These are phyloP conservation scores for Cercophora scortea DNA, from an alignment of 495 filamentous ascomycete genomes.

Conservation along the genomic window DNA sequence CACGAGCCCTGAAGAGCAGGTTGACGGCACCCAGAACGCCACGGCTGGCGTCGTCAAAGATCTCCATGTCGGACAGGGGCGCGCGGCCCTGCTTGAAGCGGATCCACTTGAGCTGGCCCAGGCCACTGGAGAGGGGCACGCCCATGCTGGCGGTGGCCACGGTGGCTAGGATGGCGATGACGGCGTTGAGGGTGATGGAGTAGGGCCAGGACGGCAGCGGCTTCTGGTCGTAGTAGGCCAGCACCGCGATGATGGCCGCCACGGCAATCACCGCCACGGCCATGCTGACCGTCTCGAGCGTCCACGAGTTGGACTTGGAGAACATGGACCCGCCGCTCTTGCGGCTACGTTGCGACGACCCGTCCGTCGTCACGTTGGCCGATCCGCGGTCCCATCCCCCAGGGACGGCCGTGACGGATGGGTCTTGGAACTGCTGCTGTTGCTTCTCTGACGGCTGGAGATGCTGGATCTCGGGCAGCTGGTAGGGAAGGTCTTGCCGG, in stretches of 20 bases:
- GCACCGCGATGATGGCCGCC: slow-evolving; percentile 28
- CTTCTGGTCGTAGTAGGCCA: slow-evolving; percentile 30
- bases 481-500: not conserved
- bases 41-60: slow-evolving; percentile 39
- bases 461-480: not conserved
- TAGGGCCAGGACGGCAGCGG: slow-evolving; percentile 38
- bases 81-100: slow-evolving; percentile 33
- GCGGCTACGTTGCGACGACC: not conserved
- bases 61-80: slow-evolving; percentile 33
- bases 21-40: slow-evolving; percentile 30
- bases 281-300: slow-evolving; percentile 13
- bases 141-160: slow-evolving; percentile 23
- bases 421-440: not conserved
- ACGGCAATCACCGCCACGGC: slow-evolving; percentile 9
- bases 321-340: not conserved
- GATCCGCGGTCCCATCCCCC: not conserved
- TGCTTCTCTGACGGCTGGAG: not conserved
- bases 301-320: slow-evolving; percentile 12
- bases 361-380: not conserved
- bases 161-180: slow-evolving; percentile 9
- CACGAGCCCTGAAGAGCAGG: slow-evolving; percentile 21
- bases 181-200: slow-evolving; percentile 10
- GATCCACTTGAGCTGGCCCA: slow-evolving; percentile 42
- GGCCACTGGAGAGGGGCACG: slow-evolving; percentile 28
- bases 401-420: not conserved